phyloP scores from a whole-genome alignment of 139 green algal species.

The Astrephomene gubernaculifera region DNA sequence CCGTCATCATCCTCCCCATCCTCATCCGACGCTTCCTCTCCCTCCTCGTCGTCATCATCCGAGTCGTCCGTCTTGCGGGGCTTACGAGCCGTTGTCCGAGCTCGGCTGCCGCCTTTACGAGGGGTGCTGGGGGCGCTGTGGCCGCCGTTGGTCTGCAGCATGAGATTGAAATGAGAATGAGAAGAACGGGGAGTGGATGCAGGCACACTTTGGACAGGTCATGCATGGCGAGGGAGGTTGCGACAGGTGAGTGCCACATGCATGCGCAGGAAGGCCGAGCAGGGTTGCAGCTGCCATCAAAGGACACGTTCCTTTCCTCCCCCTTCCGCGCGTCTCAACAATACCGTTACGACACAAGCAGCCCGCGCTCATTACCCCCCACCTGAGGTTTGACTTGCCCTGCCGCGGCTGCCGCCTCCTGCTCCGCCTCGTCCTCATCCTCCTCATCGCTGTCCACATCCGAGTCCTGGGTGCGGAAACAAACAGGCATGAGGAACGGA shows the following conservation, averaged over 20 bases:
- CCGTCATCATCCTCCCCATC: not conserved
- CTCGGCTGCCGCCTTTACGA: not conserved
- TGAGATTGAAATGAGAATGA: no score
- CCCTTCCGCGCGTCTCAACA: no score
- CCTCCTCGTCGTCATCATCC: not conserved
- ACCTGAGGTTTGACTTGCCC: not conserved
- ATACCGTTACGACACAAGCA: no score
- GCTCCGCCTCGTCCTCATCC: not conserved
- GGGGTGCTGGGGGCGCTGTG: not conserved
- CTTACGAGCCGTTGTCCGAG: not conserved
- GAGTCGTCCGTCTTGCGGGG: not conserved
- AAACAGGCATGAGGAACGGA: no score
- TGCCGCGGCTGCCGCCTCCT: not conserved
- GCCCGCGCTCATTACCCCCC: no score
- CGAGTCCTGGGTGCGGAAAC: not conserved
- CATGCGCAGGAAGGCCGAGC: no score
- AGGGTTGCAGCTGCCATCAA: no score
- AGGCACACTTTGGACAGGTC: no score
- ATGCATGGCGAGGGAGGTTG: no score
- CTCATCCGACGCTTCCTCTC: not conserved
- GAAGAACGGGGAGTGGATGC: no score
- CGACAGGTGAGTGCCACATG: no score
- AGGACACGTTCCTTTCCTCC: no score
- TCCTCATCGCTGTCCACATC: slow-evolving; percentile 19
- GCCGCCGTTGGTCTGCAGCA: not conserved